Base-by-base conservation (phyloP, 768 basidiomycete genomes). In the Leccinum aurantiacum region DNA sequence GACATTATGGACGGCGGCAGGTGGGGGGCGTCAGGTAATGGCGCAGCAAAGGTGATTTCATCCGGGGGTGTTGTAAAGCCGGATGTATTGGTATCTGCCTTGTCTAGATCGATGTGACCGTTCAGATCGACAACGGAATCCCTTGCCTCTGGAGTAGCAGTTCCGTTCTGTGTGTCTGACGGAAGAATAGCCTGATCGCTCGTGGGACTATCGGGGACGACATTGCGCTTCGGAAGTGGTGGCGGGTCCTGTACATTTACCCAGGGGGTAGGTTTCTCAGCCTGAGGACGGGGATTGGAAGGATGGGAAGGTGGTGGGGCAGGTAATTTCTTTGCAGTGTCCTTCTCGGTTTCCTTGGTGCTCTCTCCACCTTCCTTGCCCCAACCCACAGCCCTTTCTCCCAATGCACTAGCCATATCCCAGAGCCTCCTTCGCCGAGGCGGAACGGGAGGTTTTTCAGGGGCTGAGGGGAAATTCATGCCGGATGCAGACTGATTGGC, bases 361-460 rank as follows among this genome's bases (percentile, higher is more conserved):
- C 38, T 62, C 37, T 75, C 72, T 10, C 58, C 67, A 22, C 75
- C 71, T 22, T 78, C 79, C 53, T 69, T 68, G 15, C 79, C 74
- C 87, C 85, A 88, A 65, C 80, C 83, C 1, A 75, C 80, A 41
- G 85, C 86, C 41, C 78, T 76, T 68, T 86, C 85, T 4, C 83
- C 79, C 6, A 89, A 69, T 6, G 83, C 84, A 58, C 83, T 84
- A 1, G 86, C 84, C 76, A 87, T 84, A 11, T 87, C 84, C 86
- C 88, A 89, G 22, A 90, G 65, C 1, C 85, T 83, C 56, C 82
- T 76, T 57, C 84, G 78, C 59, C 88, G 77, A 0, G 88, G 86
- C 0, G 88, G 87, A 25, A 88, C 69, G 1, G 86, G 85, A 9
- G 88, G 88, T 60, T 81, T 85, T 29, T 77, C 80, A 13, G 66